phyloP scores from a whole-genome alignment of 2,329 filamentous ascomycete genomes.

The Drechslerella coelobrocha region DNA sequence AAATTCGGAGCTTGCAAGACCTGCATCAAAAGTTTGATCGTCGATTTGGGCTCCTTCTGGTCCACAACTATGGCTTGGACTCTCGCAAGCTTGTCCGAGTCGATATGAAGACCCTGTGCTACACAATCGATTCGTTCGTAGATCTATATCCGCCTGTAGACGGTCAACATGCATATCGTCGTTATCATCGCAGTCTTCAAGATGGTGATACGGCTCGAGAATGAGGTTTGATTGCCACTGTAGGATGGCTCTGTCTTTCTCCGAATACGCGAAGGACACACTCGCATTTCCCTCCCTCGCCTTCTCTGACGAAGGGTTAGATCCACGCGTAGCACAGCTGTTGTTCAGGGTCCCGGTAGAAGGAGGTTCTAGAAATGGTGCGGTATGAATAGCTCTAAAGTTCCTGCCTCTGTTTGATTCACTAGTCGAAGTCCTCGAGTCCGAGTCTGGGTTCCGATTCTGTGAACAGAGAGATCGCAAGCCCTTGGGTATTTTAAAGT shows the following conservation, averaged over 20 bases:
- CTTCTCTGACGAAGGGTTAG: background rate
- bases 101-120: no score
- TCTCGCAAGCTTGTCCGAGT: no score
- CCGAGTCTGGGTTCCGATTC: background rate
- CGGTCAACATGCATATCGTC: background rate
- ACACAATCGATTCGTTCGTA: background rate
- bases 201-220: background rate
- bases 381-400: background rate
- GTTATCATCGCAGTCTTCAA: background rate
- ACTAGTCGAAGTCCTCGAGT: no score
- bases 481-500: background rate
- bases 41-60: no score
- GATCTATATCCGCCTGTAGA: background rate
- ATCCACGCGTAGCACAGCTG: background rate
- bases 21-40: no score
- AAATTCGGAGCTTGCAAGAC: no score
- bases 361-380: background rate
- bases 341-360: background rate
- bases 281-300: background rate
- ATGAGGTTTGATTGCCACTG: constrained; percentile 1
- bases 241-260: background rate
- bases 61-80: no score
- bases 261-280: background rate
- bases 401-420: no score
- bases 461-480: background rate